Base-by-base conservation (phyloP, 495 filamentous ascomycete genomes). In the Monascus purpureus region DNA sequence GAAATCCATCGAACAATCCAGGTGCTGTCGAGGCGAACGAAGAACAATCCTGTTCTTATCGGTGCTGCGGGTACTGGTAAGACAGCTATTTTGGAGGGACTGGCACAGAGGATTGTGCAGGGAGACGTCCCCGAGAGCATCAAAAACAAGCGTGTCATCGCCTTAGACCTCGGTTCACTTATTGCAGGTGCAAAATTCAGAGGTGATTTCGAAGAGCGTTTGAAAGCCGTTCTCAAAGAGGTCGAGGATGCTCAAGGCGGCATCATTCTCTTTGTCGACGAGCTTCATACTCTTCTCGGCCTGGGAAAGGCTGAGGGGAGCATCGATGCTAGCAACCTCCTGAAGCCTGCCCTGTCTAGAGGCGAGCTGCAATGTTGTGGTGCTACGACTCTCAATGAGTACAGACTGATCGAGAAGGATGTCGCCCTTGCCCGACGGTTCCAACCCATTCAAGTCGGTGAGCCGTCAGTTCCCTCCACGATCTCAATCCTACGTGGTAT, bases 71-170 rank as follows among this genome's bases (percentile, higher is more conserved):
- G 90, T 42, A 93, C 87, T 9, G 90, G 90, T 29, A 97, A 97
- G 56, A 97, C 90, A 1, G 90, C 90, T 1, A 81, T 96, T 17
- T 50, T 97, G 8, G 90, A 97, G 59, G 90, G 90, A 1, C 59
- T 97, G 39, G 87, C 90, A 15, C 77, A 88, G 52, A 66, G 88
- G 22, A 96, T 97, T 49, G 81, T 93, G 2, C 68, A 72, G 37
- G 90, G 90, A 0, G 88, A 93, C 59, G 88, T 97, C 1, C 90
- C 90, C 0, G 90, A 96, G 53, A 93, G 83, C 46, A 81, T 97
- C 59, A 94, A 95, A 57, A 76, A 93, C 40, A 97, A 96, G 52
- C 66, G 74, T 22, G 90, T 97, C 8, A 70, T 96, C 33, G 65
- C 77, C 8, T 53, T 96, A 32, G 90, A 97, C 43, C 63, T 97